A percentile compares a stretch with the other conserved stretches of the same genome.
Evolutionary conservation across 148 eudicot species (phyloP).

Genomic region (Vaccinium darrowii): DNA sequence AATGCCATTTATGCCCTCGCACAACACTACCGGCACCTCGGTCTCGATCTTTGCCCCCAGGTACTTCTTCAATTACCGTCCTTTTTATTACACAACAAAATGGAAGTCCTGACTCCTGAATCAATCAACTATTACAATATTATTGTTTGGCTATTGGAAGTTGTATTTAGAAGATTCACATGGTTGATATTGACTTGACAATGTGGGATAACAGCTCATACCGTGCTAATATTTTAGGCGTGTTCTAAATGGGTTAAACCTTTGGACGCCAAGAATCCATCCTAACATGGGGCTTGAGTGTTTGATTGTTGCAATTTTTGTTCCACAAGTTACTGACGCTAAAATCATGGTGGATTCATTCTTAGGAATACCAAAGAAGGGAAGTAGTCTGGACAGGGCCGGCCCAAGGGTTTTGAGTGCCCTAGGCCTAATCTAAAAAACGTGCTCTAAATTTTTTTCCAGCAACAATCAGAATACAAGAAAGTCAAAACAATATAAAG

Average conservation of each 20-base stretch:
- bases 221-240: background rate
- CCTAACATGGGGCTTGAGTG: background rate
- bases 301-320: background rate
- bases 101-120: background rate
- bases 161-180: background rate
- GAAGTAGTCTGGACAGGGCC: background rate
- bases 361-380: background rate
- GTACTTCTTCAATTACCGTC: constrained; percentile 3
- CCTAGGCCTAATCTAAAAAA: no score
- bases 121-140: background rate
- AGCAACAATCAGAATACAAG: no score
- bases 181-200: constrained; percentile 3
- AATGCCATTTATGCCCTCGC: constrained; percentile 75
- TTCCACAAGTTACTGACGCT: background rate
- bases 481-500: no score
- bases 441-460: no score
- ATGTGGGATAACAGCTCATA: background rate
- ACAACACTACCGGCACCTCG: constrained; percentile 36
- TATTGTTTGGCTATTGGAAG: background rate
- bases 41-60: constrained; percentile 6
- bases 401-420: no score
- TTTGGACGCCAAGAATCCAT: background rate
- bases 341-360: background rate
- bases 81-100: background rate
- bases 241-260: background rate